These are phyloP conservation scores for Saccharomycopsis sp. DNA, from an alignment of 805 yeast species.

Conservation along the genomic window DNA sequence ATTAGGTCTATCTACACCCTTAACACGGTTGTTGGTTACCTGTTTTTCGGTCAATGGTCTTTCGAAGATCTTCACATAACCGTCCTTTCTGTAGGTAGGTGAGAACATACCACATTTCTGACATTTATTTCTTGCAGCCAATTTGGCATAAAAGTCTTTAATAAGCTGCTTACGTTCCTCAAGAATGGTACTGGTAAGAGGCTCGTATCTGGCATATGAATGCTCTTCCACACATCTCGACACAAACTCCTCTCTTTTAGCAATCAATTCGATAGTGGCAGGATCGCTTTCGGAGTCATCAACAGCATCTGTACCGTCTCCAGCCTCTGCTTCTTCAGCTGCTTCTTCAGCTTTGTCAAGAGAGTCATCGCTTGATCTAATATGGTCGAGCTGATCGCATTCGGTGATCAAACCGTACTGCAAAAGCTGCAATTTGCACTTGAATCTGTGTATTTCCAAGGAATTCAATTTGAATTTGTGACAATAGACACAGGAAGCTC, in stretches of 20 bases:
- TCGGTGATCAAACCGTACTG: conserved; percentile 88
- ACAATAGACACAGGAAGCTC: conserved; percentile 86
- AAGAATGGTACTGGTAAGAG: conserved; percentile 73
- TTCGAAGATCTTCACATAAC: conserved; percentile 87
- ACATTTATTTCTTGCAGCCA: conserved; percentile 78
- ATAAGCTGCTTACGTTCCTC: conserved; percentile 78
- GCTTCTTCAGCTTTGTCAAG: conserved; percentile 45
- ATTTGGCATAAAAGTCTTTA: conserved; percentile 66
- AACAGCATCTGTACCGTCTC: conserved; percentile 27
- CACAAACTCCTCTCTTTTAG: conserved; percentile 64
- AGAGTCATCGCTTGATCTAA: conserved; percentile 34
- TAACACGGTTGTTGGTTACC: conserved; percentile 69
- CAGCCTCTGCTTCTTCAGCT: conserved; percentile 37
- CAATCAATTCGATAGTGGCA: conserved; percentile 38
- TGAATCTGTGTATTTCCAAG: conserved; percentile 65
- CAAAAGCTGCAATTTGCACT: conserved; percentile 71
- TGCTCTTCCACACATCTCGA: conserved; percentile 72
- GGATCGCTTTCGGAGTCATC: conserved; percentile 34
- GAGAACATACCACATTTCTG: conserved; percentile 95
- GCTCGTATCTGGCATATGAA: conserved; percentile 57
- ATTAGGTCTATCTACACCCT: conserved; percentile 69
- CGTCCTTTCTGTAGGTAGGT: conserved; percentile 92
- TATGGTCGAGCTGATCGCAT: conserved; percentile 61
- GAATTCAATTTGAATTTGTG: conserved; percentile 71
- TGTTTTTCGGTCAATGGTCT: conserved; percentile 80